Evolutionary conservation across 169 alveolate genomes (phyloP), one percentile per base, ranked within the genome.

Genomic region (Cryptosporidium parvum): DNA sequence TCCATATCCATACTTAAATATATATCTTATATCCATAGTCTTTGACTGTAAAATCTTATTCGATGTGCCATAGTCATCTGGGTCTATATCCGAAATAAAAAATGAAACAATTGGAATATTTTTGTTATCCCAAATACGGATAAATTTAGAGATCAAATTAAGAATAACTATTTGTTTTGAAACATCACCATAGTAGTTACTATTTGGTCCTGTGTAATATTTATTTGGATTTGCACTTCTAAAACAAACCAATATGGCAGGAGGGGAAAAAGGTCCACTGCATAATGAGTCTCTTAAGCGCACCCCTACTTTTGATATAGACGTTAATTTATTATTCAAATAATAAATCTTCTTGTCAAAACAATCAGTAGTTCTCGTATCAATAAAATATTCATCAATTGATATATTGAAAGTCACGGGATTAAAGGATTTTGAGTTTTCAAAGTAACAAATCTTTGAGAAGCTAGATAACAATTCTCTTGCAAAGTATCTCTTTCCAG

Each of bases 101-200:
- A 73, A 73, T 29, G 86, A 73, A 56, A 73, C 56, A 0, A 73
- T 56, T 56, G 86, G 86, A n/a, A 73, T 33, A 1, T 29, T 59
- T 26, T 56, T 72, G 12, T 56, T 14, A 29, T 37, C 42, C 86
- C 86, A 73, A 8, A 33, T 31, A 14, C 37, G 7, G 6, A 42
- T 51, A n/a, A 52, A 73, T 8, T 35, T 52, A 21, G 42, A 37
- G 21, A 73, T 53, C 53, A 73, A 59, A 39, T 73, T 33, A 10
- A 33, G 1, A n/a, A 58, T 18, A 9, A n/a, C 67, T n/a, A 56
- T 3, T 21, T n/a, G 37, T 12, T 26, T 56, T 29, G 23, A 56
- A 56, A 3, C 21, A 48, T 48, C 21, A 48, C 3, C 23, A 21
- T 21, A 2, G 21, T 26, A 23, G 23, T n/a, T 1, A 10, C 35